Percentiles rank a stretch among this genome's conserved stretches.
phyloP scores from a whole-genome alignment of 1,284 basidiomycete species.

The Inonotus obliquus region DNA sequence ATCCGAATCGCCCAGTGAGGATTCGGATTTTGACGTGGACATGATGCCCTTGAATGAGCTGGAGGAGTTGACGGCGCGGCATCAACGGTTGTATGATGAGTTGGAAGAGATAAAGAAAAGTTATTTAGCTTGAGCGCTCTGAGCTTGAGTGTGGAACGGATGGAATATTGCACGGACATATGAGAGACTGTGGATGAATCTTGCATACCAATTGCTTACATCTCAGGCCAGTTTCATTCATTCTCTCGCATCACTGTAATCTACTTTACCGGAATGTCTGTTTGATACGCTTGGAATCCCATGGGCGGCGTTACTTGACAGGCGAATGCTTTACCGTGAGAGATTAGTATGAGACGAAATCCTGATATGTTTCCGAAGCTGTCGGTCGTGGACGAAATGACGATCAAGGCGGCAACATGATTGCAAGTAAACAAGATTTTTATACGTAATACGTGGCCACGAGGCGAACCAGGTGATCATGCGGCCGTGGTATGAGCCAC shows the following conservation, averaged over 20 bases:
- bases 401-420: too few relatives aligned
- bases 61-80: conserved; percentile 32
- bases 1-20: conserved; percentile 21
- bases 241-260: neutral
- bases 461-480: too few relatives aligned
- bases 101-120: conserved; percentile 17
- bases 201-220: neutral
- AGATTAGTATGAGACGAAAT: neutral
- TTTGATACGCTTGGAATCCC: neutral
- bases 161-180: neutral
- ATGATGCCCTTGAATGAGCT: conserved; percentile 51
- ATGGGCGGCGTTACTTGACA: neutral
- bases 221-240: neutral
- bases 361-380: neutral
- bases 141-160: neutral
- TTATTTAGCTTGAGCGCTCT: conserved; percentile 4
- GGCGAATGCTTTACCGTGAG: neutral
- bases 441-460: too few relatives aligned
- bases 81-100: conserved; percentile 18
- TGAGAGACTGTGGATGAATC: neutral
- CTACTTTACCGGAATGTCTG: neutral
- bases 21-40: conserved; percentile 34
- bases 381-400: too few relatives aligned
- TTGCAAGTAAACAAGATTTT: too few relatives aligned
- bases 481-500: too few relatives aligned